Conservation (phyloP, 2,329 filamentous ascomycete species). For the Bipolaris bicolor region DNA sequence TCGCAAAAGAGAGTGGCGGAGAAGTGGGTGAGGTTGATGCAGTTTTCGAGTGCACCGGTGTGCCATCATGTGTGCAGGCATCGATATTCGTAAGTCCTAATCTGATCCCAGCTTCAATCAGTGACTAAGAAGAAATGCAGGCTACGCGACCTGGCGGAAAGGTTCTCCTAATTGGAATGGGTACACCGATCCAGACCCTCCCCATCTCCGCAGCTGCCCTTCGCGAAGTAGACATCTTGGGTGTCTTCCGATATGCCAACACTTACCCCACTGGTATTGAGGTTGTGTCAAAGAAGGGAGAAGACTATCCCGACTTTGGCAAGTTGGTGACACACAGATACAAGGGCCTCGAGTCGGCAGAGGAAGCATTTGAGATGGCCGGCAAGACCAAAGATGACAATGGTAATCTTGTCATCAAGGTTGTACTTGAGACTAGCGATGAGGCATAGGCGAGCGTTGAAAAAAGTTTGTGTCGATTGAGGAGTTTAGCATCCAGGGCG, state of each 20-base stretch:
- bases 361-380: slow-evolving; percentile 72
- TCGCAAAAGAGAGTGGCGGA: slow-evolving; percentile 40
- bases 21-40: slow-evolving; percentile 65
- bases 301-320: slow-evolving; percentile 66
- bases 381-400: slow-evolving; percentile 70
- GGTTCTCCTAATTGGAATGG: slow-evolving; percentile 80
- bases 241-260: slow-evolving; percentile 78
- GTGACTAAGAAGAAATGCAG: slow-evolving; percentile 30
- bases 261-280: slow-evolving; percentile 75
- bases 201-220: slow-evolving; percentile 74
- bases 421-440: slow-evolving; percentile 60
- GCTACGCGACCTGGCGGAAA: slow-evolving; percentile 72
- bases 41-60: slow-evolving; percentile 79
- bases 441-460: slow-evolving; percentile 32
- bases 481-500: not conserved
- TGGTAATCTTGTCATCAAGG: slow-evolving; percentile 74
- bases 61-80: slow-evolving; percentile 75
- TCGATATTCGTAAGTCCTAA: slow-evolving; percentile 65
- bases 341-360: slow-evolving; percentile 66
- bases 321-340: slow-evolving; percentile 77
- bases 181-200: slow-evolving; percentile 75
- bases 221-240: slow-evolving; percentile 78
- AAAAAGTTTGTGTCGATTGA: not conserved
- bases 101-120: not conserved
- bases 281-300: slow-evolving; percentile 57